Base-by-base conservation (phyloP, 2,329 filamentous ascomycete genomes). In the Aspergillus fumigatiaffinis region DNA sequence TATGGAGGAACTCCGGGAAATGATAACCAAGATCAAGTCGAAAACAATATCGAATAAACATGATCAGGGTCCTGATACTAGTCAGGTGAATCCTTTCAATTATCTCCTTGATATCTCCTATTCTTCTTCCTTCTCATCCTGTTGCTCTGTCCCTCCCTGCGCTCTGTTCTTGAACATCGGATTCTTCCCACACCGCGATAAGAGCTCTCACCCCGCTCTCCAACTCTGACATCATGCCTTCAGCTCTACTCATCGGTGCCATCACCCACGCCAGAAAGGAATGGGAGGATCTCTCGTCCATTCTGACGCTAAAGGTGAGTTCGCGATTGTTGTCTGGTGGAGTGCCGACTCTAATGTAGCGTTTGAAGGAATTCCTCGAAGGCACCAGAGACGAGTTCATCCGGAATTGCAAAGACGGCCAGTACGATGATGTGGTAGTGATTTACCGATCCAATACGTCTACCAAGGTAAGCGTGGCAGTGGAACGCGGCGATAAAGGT, bases 371-470 rank as follows among this genome's bases (percentile, higher is more conserved):
- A 71, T 85, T 83, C 66, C 76, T 77, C 38, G 68, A 69, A 21
- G 84, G 83, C 54, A 79, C 77, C 14, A 75, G 83, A 29, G 76
- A 80, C 47, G 80, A 84, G 28, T 86, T 86, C 68, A 70, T 86
- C 28, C 73, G 76, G 51, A 81, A 81, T 55, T 81, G 81, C 70
- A 79, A 79, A 60, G 73, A 75, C n/a, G 83, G 82, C 42, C 71
- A 80, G 48, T 85, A 81, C 60, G 76, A 85, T 53, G 79, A 80
- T 61, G 79, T 85, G 1, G 76, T 81, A 29, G 83, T 74, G 1
- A 78, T 86, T 51, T 86, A 84, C 68, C 80, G 84, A 55, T 85
- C 82, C 50, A 86, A 86, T 66, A 73, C 77, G 41, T 85, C 82
- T 7, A 83, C 79, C 28, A 77, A 79, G 61, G 75, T 77, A 60